Percentiles rank a stretch among this genome's conserved stretches.
Evolutionary conservation across 345 rosid species (phyloP).

Genomic region (Ceriops decandra): DNA sequence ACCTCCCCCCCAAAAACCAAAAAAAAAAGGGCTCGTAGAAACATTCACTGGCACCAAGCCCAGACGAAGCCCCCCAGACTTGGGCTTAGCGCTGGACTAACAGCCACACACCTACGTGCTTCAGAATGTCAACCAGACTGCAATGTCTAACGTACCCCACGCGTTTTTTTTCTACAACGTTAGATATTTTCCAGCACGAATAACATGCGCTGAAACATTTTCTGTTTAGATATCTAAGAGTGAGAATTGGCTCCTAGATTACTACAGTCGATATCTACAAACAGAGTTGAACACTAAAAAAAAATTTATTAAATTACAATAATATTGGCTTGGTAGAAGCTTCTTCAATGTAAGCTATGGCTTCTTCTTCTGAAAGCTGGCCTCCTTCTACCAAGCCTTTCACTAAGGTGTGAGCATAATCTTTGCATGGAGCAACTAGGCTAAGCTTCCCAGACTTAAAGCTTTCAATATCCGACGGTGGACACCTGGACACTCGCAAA

Average conservation of each 20-base stretch:
- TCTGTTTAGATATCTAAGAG: too few species aligned
- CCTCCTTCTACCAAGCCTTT: slow-evolving; percentile 76
- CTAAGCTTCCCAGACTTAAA: slow-evolving; percentile 53
- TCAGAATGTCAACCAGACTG: too few species aligned
- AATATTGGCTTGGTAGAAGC: slow-evolving; percentile 54
- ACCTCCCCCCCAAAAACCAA: too few species aligned
- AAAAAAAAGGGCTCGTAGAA: too few species aligned
- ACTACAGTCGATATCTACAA: neutral
- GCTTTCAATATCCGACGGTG: slow-evolving; percentile 28
- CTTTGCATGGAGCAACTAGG: slow-evolving; percentile 42
- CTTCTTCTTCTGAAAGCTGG: slow-evolving; percentile 55
- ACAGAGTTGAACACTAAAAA: neutral
- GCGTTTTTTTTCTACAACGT: too few species aligned
- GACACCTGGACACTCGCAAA: slow-evolving; percentile 46
- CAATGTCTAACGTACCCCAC: too few species aligned
- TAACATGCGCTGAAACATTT: neutral
- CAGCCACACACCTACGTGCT: too few species aligned
- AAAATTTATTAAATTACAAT: slow-evolving; percentile 15
- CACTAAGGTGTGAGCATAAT: slow-evolving; percentile 47
- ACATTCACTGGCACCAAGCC: too few species aligned
- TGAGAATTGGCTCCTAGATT: neutral
- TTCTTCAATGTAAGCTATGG: slow-evolving; percentile 53
- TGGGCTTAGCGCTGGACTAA: too few species aligned
- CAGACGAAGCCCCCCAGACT: too few species aligned
- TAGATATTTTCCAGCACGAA: neutral